Percentiles rank a stretch among this genome's conserved stretches.
Conservation (phyloP, 371 early-diverging fungal species). For the Mucor velutinosus region DNA sequence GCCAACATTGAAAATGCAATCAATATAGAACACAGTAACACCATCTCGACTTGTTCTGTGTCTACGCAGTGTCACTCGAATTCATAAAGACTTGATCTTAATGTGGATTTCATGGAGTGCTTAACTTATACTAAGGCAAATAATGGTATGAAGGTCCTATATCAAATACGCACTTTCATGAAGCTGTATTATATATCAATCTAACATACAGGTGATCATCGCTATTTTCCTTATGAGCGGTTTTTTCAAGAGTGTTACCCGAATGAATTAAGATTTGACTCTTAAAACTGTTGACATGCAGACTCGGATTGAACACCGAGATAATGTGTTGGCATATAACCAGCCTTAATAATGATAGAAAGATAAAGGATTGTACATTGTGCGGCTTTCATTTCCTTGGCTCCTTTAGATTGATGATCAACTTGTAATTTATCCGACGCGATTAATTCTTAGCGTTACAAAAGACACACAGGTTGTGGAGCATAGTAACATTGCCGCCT, state of each 20-base stretch:
- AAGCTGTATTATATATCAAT: not conserved
- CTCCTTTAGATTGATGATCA: not conserved
- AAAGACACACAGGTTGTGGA: not conserved
- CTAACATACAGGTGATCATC: not conserved
- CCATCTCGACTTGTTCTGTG: not conserved
- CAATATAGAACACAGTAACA: not conserved
- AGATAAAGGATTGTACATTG: not conserved
- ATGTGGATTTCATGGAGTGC: not conserved
- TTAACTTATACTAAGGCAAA: not conserved
- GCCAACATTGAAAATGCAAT: not conserved
- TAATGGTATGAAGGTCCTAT: too few relatives aligned
- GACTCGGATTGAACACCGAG: not conserved
- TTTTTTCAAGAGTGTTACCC: not conserved
- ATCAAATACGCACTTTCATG: too few relatives aligned
- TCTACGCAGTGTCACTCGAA: not conserved
- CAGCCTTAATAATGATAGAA: not conserved
- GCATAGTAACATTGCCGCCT: not conserved
- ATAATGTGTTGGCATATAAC: not conserved
- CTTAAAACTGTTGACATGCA: not conserved
- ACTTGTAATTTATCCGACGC: not conserved
- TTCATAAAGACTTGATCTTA: not conserved
- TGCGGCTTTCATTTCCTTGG: not conserved
- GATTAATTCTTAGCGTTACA: not conserved
- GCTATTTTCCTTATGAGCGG: not conserved
- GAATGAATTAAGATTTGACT: not conserved